Evolutionary conservation across 805 yeast genomes (phyloP), one percentile per base, ranked within the genome.

Genomic region (Kuraishia molischiana): DNA sequence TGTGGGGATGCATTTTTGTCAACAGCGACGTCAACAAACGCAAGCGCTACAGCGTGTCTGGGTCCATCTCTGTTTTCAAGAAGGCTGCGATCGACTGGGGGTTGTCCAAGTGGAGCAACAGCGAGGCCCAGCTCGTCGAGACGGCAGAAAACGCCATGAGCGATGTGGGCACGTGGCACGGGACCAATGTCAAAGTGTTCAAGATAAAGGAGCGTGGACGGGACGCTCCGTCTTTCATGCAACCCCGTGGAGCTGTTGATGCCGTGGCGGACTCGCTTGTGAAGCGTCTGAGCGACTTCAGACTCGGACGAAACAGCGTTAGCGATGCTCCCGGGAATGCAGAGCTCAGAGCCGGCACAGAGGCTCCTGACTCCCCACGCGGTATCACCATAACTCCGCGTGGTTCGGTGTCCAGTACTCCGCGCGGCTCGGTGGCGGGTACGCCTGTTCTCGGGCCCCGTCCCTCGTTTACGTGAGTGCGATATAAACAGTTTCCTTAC

Each of bases 1-100:
- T 84, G 19, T 81, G 84, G 78, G 74, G 78, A 2, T 58, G 63
- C 24, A 67, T 81, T 0, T 81, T 66, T 46, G 45, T 53, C 18
- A 56, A 49, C 37, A 56, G 61, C 41, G 65, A 70, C 14, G 53
- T 66, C 36, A 59, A 59, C 28, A 22, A 41, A 45, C 37, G 24
- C 46, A 13, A 29, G 50, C 4, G 59, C 19, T 51, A 72, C 2
- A 62, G 63, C 20, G 55, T 71, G 47, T 51, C 54, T 14, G 44
- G 49, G 6, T 50, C 63, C 3, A 30, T 57, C 10, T 45, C 56
- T 2, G 51, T 55, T 1, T 47, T 59, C 37, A 57, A 54, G 33
- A 58, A 54, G 32, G 62, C 51, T 5, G 57, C 64, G 22, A 51
- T 63, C 5, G 56, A 53, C 29, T 59, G 58, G 67, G 58, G 59